Evolutionary conservation across 31 red algal species (phyloP), one percentile per base, ranked within the genome.

Genomic region (Endocladia muricata): DNA sequence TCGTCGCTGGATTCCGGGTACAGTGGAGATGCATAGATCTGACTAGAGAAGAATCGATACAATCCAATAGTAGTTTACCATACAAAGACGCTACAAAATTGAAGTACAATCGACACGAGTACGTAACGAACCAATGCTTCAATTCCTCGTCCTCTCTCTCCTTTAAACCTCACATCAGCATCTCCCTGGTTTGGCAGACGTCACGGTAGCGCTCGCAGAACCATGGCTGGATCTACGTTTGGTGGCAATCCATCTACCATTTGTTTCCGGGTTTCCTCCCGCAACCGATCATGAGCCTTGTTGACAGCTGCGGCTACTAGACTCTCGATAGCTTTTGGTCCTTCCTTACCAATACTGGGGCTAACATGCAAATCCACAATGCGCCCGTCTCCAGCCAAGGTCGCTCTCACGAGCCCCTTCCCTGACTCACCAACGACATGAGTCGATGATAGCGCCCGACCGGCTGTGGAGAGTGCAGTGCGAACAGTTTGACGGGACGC

Each of bases 131-230:
- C n/a, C n/a, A n/a, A n/a, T n/a, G n/a, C n/a, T n/a, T n/a, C n/a
- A n/a, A n/a, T n/a, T n/a, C n/a, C n/a, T n/a, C n/a, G n/a, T n/a
- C n/a, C n/a, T n/a, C n/a, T n/a, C n/a, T n/a, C n/a, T n/a, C n/a
- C n/a, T n/a, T n/a, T n/a, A n/a, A n/a, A n/a, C n/a, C n/a, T n/a
- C n/a, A n/a, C n/a, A n/a, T n/a, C n/a, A n/a, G n/a, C n/a, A n/a
- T n/a, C n/a, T n/a, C n/a, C n/a, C n/a, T n/a, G n/a, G n/a, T n/a
- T n/a, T n/a, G n/a, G n/a, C n/a, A n/a, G n/a, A 43, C 41, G 4
- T 77, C 72, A 88, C 74, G 85, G 85, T 55, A 88, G 48, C 4
- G 88, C 76, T 15, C 88, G 70, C 1, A 91, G 79, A 40, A 91
- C 73, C 88, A 91, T 83, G 22, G 78, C 68, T 1, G 79, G 62